Evolutionary conservation across 2,329 filamentous ascomycete species (phyloP).

Genomic region (Pestalotiopsis sp.): DNA sequence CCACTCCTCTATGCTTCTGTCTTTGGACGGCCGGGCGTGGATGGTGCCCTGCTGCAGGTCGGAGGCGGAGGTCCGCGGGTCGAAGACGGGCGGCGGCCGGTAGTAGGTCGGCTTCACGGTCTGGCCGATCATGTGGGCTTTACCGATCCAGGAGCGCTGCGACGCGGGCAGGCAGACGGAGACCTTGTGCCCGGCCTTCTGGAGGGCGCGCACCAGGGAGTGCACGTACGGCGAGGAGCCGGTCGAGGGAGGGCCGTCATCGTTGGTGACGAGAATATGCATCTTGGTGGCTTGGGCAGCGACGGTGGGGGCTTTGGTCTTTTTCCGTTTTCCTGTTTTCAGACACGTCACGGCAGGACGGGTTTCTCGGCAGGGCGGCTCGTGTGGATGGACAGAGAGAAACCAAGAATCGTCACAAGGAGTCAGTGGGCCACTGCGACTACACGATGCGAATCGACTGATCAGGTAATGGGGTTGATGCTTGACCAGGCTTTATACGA

Average conservation of each 20-base stretch:
- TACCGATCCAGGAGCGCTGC: conserved; percentile 97
- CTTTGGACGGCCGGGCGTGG: conserved; percentile 57
- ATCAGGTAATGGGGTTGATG: not conserved
- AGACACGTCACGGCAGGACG: not conserved
- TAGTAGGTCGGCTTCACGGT: conserved; percentile 85
- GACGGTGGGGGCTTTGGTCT: not conserved
- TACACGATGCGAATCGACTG: not conserved
- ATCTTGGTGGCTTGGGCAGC: conserved; percentile 36
- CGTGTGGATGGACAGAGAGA: not conserved
- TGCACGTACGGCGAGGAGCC: conserved; percentile 81
- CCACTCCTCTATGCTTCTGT: conserved; percentile 71
- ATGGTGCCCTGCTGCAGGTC: conserved; percentile 62
- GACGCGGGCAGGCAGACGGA: conserved; percentile 89
- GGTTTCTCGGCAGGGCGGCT: not conserved
- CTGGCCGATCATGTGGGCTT: conserved; percentile 93
- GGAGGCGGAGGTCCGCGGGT: conserved; percentile 39
- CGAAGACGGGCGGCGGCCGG: conserved; percentile 50
- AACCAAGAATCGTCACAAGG: not conserved
- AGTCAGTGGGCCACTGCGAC: not conserved
- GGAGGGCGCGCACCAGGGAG: conserved; percentile 70
- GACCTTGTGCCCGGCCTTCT: conserved; percentile 78
- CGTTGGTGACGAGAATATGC: conserved; percentile 73
- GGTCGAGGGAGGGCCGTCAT: conserved; percentile 78
- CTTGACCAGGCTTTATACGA: not conserved
- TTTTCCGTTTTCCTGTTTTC: not conserved